Evolutionary conservation across 768 basidiomycete species (phyloP).

Genomic region (Boletus huronensis): DNA sequence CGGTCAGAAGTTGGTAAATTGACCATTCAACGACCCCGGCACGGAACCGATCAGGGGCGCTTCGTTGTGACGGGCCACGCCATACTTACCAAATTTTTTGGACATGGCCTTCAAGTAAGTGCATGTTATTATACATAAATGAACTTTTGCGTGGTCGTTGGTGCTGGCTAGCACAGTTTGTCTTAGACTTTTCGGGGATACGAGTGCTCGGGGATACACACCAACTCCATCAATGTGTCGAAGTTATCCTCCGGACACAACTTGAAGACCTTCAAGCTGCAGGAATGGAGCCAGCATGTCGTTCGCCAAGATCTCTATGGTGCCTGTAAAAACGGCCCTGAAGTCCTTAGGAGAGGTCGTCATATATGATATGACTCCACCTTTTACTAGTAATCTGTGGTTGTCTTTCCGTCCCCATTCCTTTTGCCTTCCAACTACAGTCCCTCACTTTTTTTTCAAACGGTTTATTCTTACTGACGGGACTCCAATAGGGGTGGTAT

Average conservation of each 20-base stretch:
- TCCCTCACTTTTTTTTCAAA: slow-evolving; percentile 10
- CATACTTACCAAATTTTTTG: neutral
- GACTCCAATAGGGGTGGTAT: neutral
- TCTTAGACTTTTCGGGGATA: neutral
- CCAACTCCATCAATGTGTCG: neutral
- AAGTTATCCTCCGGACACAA: neutral
- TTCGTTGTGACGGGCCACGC: neutral
- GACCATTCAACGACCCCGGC: neutral
- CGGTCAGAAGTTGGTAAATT: no score
- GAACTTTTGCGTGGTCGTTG: neutral
- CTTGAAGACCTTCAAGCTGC: no score
- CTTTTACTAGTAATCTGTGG: neutral
- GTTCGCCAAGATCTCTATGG: neutral
- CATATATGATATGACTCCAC: slow-evolving; percentile 1
- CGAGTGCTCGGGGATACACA: neutral
- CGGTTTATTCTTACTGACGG: neutral
- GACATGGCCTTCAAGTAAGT: neutral
- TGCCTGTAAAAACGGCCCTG: slow-evolving; percentile 19
- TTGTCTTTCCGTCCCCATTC: slow-evolving; percentile 3
- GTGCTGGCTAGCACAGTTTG: neutral
- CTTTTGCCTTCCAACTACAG: slow-evolving; percentile 13
- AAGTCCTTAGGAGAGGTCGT: neutral
- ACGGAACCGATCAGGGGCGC: neutral
- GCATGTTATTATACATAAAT: neutral
- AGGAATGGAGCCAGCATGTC: neutral